Evolutionary conservation across 164 flowering plant genomes (phyloP), one percentile per base, ranked within the genome.

Genomic region (Vitis labrusca): DNA sequence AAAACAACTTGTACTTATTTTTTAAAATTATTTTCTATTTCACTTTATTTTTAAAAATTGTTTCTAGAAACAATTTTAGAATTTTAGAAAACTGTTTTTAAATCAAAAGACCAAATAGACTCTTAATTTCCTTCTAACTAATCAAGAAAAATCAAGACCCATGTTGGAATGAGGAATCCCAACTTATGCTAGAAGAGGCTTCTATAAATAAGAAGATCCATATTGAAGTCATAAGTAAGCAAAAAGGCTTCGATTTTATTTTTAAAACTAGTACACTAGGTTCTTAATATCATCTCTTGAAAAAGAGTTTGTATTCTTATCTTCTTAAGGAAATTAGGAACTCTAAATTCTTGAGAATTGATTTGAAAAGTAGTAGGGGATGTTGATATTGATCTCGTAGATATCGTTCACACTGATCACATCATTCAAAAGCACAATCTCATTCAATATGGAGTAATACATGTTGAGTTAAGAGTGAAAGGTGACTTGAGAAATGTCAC

Each of bases 91-190:
- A 23, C 2, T 0, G 0, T 23, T 23, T 23, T 23, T 23, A 23
- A 23, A 23, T 23, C 27, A 23, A 23, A 23, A 23, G 27, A 23
- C 27, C 27, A 23, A 23, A 23, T 23, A 23, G 27, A 23, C 27
- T 23, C 27, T 23, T 23, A 23, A 23, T 49, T 54, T 23, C 57
- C 65, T 58, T 61, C 14, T 70, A 87, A 92, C 9, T 59, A 61
- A 30, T 89, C 10, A 84, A 75, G 81, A 87, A 86, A 73, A 82
- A 76, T 5, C 72, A 90, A 19, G 80, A 88, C 60, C 97, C 97
- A 19, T 3, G 51, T 50, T 92, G 97, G 97, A 79, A 84, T 17
- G 96, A 92, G 67, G 97, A 88, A 65, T 92, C 89, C 63, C 82
- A 86, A 76, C 89, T 88, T 67, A 65, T 85, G 81, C 64, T 92